Conservation (phyloP, 257 asterid species). For the Plectranthus barbatus region DNA sequence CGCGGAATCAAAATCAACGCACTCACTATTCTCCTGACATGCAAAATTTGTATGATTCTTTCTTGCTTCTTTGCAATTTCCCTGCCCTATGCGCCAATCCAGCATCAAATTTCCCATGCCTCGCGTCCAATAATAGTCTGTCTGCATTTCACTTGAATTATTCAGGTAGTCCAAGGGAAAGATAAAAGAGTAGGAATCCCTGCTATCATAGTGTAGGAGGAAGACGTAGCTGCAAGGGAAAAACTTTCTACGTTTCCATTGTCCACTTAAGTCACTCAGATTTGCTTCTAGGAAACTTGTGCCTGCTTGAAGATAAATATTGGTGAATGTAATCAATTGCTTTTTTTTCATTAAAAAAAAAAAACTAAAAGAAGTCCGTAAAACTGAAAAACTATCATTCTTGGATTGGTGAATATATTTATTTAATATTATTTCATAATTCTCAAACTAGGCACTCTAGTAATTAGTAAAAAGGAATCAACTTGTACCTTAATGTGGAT, state of each 20-base stretch:
- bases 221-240: slow-evolving; percentile 7
- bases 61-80: not conserved
- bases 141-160: not conserved
- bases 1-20: not conserved
- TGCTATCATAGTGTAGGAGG: not conserved
- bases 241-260: not conserved
- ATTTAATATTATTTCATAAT: too few relatives aligned
- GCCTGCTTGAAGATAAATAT: too few relatives aligned
- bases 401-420: too few relatives aligned
- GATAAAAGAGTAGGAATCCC: too few relatives aligned
- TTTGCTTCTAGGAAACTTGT: not conserved
- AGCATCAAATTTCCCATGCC: not conserved
- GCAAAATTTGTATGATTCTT: not conserved
- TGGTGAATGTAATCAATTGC: too few relatives aligned
- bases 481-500: too few relatives aligned
- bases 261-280: not conserved
- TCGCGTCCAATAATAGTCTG: too few relatives aligned
- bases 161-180: not conserved
- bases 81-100: slow-evolving; percentile 4
- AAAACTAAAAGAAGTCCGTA: too few relatives aligned
- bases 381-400: too few relatives aligned
- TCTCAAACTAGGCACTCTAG: too few relatives aligned
- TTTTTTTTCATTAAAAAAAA: too few relatives aligned
- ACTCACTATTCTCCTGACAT: not conserved
- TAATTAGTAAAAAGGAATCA: too few relatives aligned